Evolutionary conservation across 129 eudicot species (phyloP).

Genomic region (Helichrysum umbraculigerum): DNA sequence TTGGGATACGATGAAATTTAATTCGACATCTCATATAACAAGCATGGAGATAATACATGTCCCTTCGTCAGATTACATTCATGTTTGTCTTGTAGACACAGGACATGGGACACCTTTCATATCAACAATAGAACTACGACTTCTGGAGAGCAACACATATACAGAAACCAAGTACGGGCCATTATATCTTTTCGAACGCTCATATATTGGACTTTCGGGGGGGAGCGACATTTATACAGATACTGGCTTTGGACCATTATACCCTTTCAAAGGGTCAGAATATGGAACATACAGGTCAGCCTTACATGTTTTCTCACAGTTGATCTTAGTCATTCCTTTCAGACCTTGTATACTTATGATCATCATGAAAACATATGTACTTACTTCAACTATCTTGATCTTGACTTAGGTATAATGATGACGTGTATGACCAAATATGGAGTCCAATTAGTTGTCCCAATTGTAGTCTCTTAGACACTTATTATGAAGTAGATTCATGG

Average conservation of each 20-base stretch:
- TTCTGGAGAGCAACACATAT: slow-evolving; percentile 18
- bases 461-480: too few relatives aligned
- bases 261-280: neutral
- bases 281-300: too few relatives aligned
- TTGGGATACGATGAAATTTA: slow-evolving; percentile 39
- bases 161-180: slow-evolving; percentile 18
- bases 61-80: slow-evolving; percentile 32
- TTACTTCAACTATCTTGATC: neutral
- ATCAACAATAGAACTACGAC: slow-evolving; percentile 43
- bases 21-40: neutral
- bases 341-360: too few relatives aligned
- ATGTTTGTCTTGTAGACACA: slow-evolving; percentile 46
- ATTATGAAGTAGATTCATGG: too few relatives aligned
- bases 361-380: too few relatives aligned
- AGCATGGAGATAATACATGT: slow-evolving; percentile 46
- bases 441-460: neutral
- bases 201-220: neutral
- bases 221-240: too few relatives aligned
- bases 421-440: slow-evolving; percentile 42
- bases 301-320: too few relatives aligned
- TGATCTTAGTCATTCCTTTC: too few relatives aligned
- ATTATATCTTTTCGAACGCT: neutral
- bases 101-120: slow-evolving; percentile 47
- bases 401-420: slow-evolving; percentile 28
- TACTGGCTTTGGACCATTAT: too few relatives aligned